Evolutionary conservation across 106 monocot species (phyloP), one percentile per base, ranked within the genome.

Genomic region (Triglochin maritima): DNA sequence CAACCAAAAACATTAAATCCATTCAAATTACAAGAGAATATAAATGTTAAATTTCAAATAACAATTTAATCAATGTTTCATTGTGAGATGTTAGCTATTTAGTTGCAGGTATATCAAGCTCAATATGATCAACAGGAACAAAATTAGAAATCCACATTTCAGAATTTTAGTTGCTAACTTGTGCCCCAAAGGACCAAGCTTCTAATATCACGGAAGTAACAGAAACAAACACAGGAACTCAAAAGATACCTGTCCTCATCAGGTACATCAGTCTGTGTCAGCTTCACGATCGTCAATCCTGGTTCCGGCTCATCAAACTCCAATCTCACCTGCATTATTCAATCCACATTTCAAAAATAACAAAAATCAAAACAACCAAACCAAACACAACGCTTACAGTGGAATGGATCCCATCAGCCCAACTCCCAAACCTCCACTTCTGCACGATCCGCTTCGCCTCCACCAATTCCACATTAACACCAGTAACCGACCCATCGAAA

Each of bases 381-480:
- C 16, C 9, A 45, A 54, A 2, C 44, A 46, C 2, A 9, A 12
- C 43, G 9, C 85, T 78, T 48, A 98, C 96, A 50, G 66, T 81
- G 0, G 96, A 96, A 55, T 80, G 43, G 5, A 91, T 44, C 10
- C 88, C 91, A 6, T 96, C 96, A 4, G 83, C 55, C 96, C 96
- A 96, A 77, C 84, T 91, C 15, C 75, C 82, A 60, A 88, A 96
- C 69, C 96, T 63, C 96, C 96, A 98, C 52, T 92, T 92, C 79
- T 98, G 96, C 56, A 88, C 80, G 17, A 98, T 92, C 51, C 91
- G 53, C 74, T 84, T 91, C 17, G 81, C 88, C 12, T 91, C 88
- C 76, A 86, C 77, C 74, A 98, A 57, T 56, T 98, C 96, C 67
- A 88, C 84, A 6, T 86, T 83, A 43, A 71, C 66, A 10, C 96